Evolutionary conservation across 2,329 filamentous ascomycete species (phyloP), one percentile per base, ranked within the genome.

Genomic region (Aspergillus pseudonomiae): DNA sequence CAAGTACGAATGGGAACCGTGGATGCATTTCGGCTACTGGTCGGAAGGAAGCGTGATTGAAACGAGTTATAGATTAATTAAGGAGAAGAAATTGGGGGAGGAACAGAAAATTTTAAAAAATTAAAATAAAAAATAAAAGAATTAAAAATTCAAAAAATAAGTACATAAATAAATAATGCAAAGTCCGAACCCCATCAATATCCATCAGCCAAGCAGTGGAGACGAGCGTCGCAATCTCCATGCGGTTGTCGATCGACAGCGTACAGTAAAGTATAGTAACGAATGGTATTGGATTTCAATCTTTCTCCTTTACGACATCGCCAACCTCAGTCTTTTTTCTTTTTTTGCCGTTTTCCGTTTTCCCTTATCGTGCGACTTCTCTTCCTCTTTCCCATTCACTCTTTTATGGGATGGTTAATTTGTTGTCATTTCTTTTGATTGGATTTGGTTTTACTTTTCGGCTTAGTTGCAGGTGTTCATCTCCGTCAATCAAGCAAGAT

Each of bases 281-380:
- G 9, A 19, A 48, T 41, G 36, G 36, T 45, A 24, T 24, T 45
- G n/a, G 19, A 11, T 24, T 57, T 32, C 16, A 24, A n/a, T 52
- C 28, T 45, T 7, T 14, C 46, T 60, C 14, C 30, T 59, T 45
- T 55, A 19, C 26, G 6, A 28, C 26, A 21, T 36, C 34, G 34
- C 34, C 34, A 54, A 53, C 48, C 54, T 60, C 36, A 39, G 53
- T 24, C 19, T 57, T 46, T 61, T 16, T 53, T 54, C 50, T 57
- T 57, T 55, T 67, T 45, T 53, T n/a, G n/a, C n/a, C n/a, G n/a
- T 61, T 36, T 64, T 60, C 26, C 26, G 28, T 57, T 43, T 46
- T 54, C 14, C 54, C 54, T 34, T 60, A 28, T 59, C 14, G 19
- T 61, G 60, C 57, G 28, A 50, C 52, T 63, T 52, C 55, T 54